These are phyloP conservation scores for Myriangium duriaei DNA, from an alignment of 2,329 filamentous ascomycete species.

Conservation along the genomic window DNA sequence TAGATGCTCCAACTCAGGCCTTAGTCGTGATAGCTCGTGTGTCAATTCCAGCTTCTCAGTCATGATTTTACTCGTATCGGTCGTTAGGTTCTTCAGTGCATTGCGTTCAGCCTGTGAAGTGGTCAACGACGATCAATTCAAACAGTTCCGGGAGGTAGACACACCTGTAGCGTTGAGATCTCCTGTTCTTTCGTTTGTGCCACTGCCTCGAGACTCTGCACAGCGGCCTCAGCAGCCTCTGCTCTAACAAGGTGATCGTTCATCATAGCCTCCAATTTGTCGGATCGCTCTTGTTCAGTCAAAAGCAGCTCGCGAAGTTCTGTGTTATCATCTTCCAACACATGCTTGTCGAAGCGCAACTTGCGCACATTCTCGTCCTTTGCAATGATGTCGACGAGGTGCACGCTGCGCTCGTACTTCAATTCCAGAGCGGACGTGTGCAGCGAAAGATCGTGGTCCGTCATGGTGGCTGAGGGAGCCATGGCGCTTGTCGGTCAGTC, in stretches of 20 bases:
- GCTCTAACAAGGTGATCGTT: slow-evolving; percentile 36
- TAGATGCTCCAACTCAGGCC: slow-evolving; percentile 51
- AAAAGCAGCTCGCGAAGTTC: slow-evolving; percentile 51
- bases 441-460: slow-evolving; percentile 37
- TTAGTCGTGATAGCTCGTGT: slow-evolving; percentile 46
- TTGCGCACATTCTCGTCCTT: slow-evolving; percentile 65
- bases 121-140: neutral
- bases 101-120: slow-evolving; percentile 52
- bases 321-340: slow-evolving; percentile 65
- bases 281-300: slow-evolving; percentile 48
- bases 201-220: slow-evolving; percentile 37
- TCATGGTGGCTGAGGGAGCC: slow-evolving; percentile 13
- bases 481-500: slow-evolving; percentile 8
- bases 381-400: slow-evolving; percentile 53
- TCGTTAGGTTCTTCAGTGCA: slow-evolving; percentile 52
- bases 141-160: slow-evolving; percentile 19
- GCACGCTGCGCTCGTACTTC: slow-evolving; percentile 52
- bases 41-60: slow-evolving; percentile 51
- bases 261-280: slow-evolving; percentile 38
- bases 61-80: slow-evolving; percentile 58
- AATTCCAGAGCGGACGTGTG: slow-evolving; percentile 49
- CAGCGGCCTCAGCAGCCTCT: slow-evolving; percentile 34
- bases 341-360: slow-evolving; percentile 53
- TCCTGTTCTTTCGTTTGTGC: slow-evolving; percentile 41
- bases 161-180: slow-evolving; percentile 43